phyloP scores from a whole-genome alignment of 306 rosid genomes.

The Crotalaria pallida region DNA sequence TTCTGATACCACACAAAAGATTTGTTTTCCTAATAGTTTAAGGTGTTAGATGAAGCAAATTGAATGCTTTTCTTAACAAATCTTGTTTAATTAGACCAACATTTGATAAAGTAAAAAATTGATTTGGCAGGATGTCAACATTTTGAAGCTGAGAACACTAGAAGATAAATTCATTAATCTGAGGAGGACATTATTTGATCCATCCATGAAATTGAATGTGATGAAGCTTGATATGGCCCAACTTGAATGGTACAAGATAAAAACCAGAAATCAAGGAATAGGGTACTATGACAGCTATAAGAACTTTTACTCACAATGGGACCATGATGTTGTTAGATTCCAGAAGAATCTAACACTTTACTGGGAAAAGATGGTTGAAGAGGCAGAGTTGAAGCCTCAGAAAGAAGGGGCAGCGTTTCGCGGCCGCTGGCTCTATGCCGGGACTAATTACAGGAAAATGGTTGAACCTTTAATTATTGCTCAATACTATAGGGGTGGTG shows the following conservation, averaged over 20 bases:
- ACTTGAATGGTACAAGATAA: constrained; percentile 63
- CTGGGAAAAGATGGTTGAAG: constrained; percentile 47
- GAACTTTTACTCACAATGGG: neutral
- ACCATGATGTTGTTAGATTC: neutral
- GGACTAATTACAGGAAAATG: constrained; percentile 55
- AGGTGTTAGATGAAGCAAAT: too few relatives aligned
- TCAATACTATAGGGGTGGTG: constrained; percentile 24
- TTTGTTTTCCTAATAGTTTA: too few relatives aligned
- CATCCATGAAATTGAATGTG: constrained; percentile 21
- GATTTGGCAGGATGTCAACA: constrained; percentile 8
- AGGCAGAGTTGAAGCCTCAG: constrained; percentile 43
- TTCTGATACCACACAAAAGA: too few relatives aligned
- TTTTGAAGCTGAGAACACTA: neutral
- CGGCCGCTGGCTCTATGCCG: constrained; percentile 37
- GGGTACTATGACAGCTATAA: constrained; percentile 68
- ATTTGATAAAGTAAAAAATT: neutral
- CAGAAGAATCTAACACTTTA: constrained; percentile 36
- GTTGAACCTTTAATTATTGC: constrained; percentile 62
- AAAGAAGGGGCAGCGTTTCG: constrained; percentile 24
- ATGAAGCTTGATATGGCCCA: constrained; percentile 40
- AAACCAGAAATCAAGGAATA: neutral
- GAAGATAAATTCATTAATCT: neutral
- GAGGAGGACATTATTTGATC: constrained; percentile 11
- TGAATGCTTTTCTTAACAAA: too few relatives aligned
- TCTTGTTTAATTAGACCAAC: neutral